phyloP scores from a whole-genome alignment of 2,329 filamentous ascomycete genomes.

The Sporothrix dimorphospora region DNA sequence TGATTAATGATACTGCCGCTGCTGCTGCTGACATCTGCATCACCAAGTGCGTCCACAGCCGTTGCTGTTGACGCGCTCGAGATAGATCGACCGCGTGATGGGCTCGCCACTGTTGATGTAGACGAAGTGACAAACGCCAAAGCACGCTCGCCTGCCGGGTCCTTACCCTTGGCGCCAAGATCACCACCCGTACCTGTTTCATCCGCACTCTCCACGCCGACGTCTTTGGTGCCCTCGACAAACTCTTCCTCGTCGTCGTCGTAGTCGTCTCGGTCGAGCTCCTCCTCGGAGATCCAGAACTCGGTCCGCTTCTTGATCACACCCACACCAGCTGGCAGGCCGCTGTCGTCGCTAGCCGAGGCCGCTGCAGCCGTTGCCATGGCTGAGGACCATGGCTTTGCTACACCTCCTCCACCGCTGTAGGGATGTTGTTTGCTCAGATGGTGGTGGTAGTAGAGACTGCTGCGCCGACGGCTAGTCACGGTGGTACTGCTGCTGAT shows the following conservation, averaged over 20 bases:
- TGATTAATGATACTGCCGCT: neutral
- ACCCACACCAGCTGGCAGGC: neutral
- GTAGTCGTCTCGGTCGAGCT: conserved; percentile 5
- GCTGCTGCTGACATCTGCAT: neutral
- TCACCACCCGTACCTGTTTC: neutral
- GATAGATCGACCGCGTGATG: neutral
- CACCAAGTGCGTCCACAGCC: neutral
- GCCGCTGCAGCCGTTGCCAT: neutral
- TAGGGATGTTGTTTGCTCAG: conserved; percentile 16
- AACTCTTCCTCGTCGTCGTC: neutral
- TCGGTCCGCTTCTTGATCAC: conserved; percentile 30
- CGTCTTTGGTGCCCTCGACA: neutral
- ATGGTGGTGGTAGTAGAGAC: conserved; percentile 23
- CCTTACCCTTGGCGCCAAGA: neutral
- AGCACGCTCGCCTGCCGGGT: neutral
- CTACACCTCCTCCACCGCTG: neutral
- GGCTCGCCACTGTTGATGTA: neutral
- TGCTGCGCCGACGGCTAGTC: conserved; percentile 16
- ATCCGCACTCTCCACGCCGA: neutral
- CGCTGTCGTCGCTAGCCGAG: conserved; percentile 21
- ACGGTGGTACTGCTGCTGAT: conserved; percentile 12
- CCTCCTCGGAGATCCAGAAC: conserved; percentile 30
- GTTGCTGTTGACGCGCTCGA: neutral
- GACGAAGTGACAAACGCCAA: neutral
- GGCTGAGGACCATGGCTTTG: neutral